phyloP scores from a whole-genome alignment of 805 yeast species.

The Candida dendrica region DNA sequence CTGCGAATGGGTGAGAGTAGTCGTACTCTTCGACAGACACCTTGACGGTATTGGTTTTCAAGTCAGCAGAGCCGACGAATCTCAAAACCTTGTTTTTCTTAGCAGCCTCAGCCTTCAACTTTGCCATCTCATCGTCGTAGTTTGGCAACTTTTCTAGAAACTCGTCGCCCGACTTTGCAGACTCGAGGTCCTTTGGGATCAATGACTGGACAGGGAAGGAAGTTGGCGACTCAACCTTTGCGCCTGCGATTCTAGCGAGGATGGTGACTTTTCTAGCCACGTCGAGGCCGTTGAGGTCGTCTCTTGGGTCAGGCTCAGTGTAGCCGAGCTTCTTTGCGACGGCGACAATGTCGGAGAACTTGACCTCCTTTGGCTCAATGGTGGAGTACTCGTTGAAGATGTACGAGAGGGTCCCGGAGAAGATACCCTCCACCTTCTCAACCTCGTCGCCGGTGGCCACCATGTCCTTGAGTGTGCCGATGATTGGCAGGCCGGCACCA shows the following conservation, averaged over 20 bases:
- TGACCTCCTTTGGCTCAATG: conserved; percentile 47
- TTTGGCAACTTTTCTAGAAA: conserved; percentile 76
- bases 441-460: conserved; percentile 90
- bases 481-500: conserved; percentile 96
- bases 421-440: conserved; percentile 88
- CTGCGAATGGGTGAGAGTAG: conserved; percentile 89
- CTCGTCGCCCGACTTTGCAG: conserved; percentile 65
- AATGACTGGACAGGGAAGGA: conserved; percentile 92
- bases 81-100: conserved; percentile 81
- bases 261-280: conserved; percentile 98
- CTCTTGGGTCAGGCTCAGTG: conserved; percentile 99
- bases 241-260: conserved; percentile 87
- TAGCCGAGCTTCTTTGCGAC: conserved; percentile 89
- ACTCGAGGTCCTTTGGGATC: conserved; percentile 81
- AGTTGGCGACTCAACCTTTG: conserved; percentile 76
- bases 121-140: conserved; percentile 73
- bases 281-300: conserved; percentile 95
- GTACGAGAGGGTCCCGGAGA: conserved; percentile 92
- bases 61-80: conserved; percentile 87
- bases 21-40: conserved; percentile 89
- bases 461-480: conserved; percentile 82
- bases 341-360: conserved; percentile 84
- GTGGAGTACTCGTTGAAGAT: conserved; percentile 92
- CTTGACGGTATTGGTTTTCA: conserved; percentile 58
- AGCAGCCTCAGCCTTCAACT: conserved; percentile 74